A percentile compares a stretch with the other conserved stretches of the same genome.
phyloP scores from a whole-genome alignment of 2,329 filamentous ascomycete genomes.

The Verticillium isaacii region DNA sequence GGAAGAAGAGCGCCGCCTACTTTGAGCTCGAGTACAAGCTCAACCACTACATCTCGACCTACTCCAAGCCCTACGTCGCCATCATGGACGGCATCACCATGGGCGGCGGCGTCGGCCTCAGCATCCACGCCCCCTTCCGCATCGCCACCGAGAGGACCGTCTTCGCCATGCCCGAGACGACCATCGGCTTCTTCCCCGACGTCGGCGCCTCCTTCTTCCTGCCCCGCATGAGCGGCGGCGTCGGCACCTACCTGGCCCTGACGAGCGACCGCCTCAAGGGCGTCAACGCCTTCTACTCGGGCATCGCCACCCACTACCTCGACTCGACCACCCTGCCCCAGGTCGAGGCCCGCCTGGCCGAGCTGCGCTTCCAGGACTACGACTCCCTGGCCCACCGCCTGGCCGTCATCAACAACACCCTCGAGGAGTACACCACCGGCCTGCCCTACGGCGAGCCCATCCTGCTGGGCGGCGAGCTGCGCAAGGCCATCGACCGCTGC shows the following conservation, averaged over 20 bases:
- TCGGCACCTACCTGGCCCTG: conserved; percentile 89
- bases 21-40: conserved; percentile 95
- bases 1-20: conserved; percentile 73
- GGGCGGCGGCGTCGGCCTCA: conserved; percentile 93
- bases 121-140: conserved; percentile 89
- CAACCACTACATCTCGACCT: conserved; percentile 92
- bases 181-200: conserved; percentile 97
- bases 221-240: conserved; percentile 76
- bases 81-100: conserved; percentile 99
- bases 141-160: conserved; percentile 94
- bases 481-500: conserved; percentile 79
- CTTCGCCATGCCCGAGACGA: conserved; percentile 98
- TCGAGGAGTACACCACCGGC: conserved; percentile 87
- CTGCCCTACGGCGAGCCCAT: conserved; percentile 72
- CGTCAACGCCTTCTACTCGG: conserved; percentile 82
- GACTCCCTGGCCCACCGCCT: conserved; percentile 59
- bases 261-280: conserved; percentile 82
- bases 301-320: conserved; percentile 92
- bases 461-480: conserved; percentile 62
- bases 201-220: conserved; percentile 96
- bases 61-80: conserved; percentile 86
- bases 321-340: conserved; percentile 81
- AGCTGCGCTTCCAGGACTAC: conserved; percentile 83
- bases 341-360: conserved; percentile 79
- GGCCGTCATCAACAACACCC: conserved; percentile 73